A percentile compares a stretch with the other conserved stretches of the same genome.
These are phyloP conservation scores for Fusarium anthophilum DNA, from an alignment of 2,329 filamentous ascomycete species.

Conservation along the genomic window DNA sequence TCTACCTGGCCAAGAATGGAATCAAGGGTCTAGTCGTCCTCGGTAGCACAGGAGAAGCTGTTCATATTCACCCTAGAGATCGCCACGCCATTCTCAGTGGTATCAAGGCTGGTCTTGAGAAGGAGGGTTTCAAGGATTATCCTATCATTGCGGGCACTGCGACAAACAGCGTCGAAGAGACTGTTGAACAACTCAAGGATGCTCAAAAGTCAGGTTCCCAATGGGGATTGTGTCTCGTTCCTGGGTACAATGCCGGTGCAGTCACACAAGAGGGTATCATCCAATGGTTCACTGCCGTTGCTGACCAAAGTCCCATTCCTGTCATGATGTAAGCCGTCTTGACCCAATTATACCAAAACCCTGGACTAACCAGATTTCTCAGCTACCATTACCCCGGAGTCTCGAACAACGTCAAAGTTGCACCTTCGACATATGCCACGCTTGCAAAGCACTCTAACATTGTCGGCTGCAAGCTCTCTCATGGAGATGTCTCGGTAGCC, in stretches of 20 bases:
- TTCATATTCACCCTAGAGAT: constrained; percentile 68
- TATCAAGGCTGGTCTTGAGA: constrained; percentile 63
- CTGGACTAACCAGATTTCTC: not conserved
- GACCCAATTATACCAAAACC: not conserved
- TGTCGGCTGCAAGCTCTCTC: constrained; percentile 75
- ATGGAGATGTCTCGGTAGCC: constrained; percentile 73
- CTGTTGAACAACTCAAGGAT: constrained; percentile 64
- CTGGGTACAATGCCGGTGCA: constrained; percentile 67
- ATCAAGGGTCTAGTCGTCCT: constrained; percentile 70
- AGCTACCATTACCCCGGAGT: constrained; percentile 74
- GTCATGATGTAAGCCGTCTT: constrained; percentile 62
- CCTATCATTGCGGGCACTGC: constrained; percentile 70
- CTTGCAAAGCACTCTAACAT: constrained; percentile 72
- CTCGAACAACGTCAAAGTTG: constrained; percentile 70
- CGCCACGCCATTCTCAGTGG: constrained; percentile 63
- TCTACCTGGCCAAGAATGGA: constrained; percentile 68
- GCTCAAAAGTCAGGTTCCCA: constrained; percentile 66
- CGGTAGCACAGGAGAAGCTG: constrained; percentile 71
- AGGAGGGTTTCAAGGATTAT: constrained; percentile 65
- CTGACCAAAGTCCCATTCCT: constrained; percentile 65
- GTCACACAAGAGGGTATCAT: constrained; percentile 65
- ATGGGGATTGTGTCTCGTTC: constrained; percentile 67
- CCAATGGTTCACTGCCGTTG: constrained; percentile 67
- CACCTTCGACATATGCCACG: constrained; percentile 63
- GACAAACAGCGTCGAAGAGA: constrained; percentile 70